Percentiles rank a stretch among this genome's conserved stretches.
These are phyloP conservation scores for Arxiozyma slooffiae DNA, from an alignment of 1,139 yeast genomes.

Conservation along the genomic window DNA sequence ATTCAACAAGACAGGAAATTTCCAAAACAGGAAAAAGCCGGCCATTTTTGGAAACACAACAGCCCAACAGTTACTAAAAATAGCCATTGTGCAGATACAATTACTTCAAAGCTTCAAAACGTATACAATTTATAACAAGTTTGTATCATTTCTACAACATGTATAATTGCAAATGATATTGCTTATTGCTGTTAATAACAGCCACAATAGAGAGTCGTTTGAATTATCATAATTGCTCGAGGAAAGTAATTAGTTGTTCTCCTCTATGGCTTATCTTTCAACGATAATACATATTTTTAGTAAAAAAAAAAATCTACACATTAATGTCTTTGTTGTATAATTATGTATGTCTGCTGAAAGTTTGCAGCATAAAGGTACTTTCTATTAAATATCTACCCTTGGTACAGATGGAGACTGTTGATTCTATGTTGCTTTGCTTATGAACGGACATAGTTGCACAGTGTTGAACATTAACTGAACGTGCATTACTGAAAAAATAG, in stretches of 20 bases:
- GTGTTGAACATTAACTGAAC: conserved; percentile 55
- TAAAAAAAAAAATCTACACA: too few relatives aligned
- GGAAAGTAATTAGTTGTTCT: too few relatives aligned
- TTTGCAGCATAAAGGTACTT: not conserved
- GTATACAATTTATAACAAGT: too few relatives aligned
- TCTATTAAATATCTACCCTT: too few relatives aligned
- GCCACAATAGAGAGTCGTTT: too few relatives aligned
- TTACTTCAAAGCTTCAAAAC: too few relatives aligned
- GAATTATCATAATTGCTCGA: too few relatives aligned
- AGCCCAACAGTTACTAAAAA: not conserved
- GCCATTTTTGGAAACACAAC: conserved; percentile 3
- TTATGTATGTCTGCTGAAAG: not conserved
- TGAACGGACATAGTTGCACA: conserved; percentile 28
- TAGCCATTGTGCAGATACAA: not conserved
- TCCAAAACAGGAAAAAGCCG: not conserved
- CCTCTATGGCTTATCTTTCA: not conserved
- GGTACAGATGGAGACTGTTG: too few relatives aligned
- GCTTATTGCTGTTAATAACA: too few relatives aligned
- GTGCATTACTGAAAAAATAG: conserved; percentile 50
- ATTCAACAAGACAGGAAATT: not conserved
- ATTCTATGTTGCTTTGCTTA: not conserved
- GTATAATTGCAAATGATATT: too few relatives aligned
- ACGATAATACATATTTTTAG: not conserved
- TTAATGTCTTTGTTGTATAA: too few relatives aligned
- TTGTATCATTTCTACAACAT: too few relatives aligned